Conservation (phyloP, 2,329 filamentous ascomycete species). For the Phaeosphaeria sp. region DNA sequence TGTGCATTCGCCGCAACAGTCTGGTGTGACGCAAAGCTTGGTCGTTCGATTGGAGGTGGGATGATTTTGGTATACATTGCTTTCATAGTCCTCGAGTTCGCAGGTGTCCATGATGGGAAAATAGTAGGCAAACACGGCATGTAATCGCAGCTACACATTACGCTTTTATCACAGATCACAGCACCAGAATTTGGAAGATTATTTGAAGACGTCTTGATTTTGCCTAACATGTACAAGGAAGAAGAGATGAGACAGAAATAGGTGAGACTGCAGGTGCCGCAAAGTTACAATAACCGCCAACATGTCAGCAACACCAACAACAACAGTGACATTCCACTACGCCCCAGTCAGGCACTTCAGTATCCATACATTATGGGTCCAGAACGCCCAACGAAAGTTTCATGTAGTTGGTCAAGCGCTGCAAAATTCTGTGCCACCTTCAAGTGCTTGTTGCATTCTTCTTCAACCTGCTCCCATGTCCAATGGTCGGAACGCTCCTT, state of each 20-base stretch:
- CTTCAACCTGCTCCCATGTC: slow-evolving; percentile 13
- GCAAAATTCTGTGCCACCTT: slow-evolving; percentile 18
- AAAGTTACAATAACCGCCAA: neutral
- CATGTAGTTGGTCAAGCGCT: slow-evolving; percentile 13
- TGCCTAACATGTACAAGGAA: no score
- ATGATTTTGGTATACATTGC: neutral
- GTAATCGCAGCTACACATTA: no score
- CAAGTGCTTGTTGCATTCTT: slow-evolving; percentile 12
- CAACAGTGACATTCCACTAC: neutral
- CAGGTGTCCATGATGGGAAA: neutral
- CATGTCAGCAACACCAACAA: neutral
- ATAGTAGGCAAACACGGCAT: neutral
- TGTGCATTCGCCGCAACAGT: neutral
- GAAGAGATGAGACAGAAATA: neutral
- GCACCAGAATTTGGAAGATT: no score
- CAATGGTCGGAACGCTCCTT: slow-evolving; percentile 1
- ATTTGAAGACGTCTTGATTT: no score
- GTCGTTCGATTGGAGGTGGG: neutral
- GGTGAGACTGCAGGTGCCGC: neutral
- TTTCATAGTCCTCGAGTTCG: neutral
- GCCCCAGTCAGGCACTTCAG: neutral
- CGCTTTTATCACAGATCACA: no score
- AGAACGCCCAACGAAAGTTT: slow-evolving; percentile 11
- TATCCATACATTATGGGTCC: slow-evolving; percentile 12
- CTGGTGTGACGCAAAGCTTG: neutral